Evolutionary conservation across 495 filamentous ascomycete genomes (phyloP).

Genomic region (Xylaria longipes): DNA sequence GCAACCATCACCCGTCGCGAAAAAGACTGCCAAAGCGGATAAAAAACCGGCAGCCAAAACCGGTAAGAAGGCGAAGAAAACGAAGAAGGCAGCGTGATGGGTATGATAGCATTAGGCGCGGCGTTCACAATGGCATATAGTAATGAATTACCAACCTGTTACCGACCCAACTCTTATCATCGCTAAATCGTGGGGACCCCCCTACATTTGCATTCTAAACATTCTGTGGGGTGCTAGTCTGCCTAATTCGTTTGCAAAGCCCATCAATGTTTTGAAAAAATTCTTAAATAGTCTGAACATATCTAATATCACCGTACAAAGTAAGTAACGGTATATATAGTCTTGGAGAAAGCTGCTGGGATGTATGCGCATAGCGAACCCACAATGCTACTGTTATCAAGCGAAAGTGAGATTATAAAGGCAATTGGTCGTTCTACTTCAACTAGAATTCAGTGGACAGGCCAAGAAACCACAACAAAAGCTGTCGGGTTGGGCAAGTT

Average conservation of each 20-base stretch:
- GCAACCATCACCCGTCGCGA: conserved; percentile 19
- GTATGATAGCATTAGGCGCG: conserved; percentile 4
- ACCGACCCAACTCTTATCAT: neutral
- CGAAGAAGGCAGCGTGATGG: conserved; percentile 40
- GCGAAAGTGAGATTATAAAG: conserved; percentile 45
- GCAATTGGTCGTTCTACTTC: conserved; percentile 41
- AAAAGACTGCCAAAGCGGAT: conserved; percentile 25
- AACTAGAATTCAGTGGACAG: conserved; percentile 28
- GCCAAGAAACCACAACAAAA: conserved; percentile 20
- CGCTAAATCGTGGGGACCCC: neutral
- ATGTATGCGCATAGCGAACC: conserved; percentile 49
- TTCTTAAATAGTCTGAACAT: neutral
- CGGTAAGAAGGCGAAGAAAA: conserved; percentile 46
- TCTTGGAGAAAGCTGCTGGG: neutral
- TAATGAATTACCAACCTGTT: conserved; percentile 16
- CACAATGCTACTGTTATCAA: conserved; percentile 35
- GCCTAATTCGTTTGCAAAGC: neutral
- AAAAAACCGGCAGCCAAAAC: conserved; percentile 35
- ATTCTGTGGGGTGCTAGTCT: neutral
- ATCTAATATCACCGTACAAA: neutral
- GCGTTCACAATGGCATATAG: conserved; percentile 25
- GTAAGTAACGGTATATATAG: neutral
- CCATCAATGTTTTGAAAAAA: no score
- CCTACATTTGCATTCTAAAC: neutral
- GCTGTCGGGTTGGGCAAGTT: conserved; percentile 24